Conservation (phyloP, 2,329 filamentous ascomycete species). For the Microsporum ferrugineum region DNA sequence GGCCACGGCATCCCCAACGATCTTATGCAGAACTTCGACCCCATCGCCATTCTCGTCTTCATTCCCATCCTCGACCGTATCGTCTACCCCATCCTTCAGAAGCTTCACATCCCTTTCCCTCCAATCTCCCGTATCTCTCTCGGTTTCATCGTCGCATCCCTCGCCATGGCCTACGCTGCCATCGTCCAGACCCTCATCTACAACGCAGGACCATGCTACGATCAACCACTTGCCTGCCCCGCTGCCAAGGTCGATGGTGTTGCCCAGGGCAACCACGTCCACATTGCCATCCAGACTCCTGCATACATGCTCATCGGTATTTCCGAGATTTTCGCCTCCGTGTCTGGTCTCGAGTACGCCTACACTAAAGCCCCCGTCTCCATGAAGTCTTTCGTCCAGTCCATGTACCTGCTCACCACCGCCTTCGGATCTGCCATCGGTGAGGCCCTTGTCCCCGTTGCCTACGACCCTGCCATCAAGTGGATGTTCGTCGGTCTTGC, state of each 20-base stretch:
- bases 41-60: conserved; percentile 63
- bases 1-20: conserved; percentile 66
- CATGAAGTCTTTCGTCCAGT: conserved; percentile 54
- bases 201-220: conserved; percentile 42
- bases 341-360: conserved; percentile 60
- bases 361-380: conserved; percentile 60
- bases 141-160: conserved; percentile 55
- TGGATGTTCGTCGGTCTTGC: conserved; percentile 56
- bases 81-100: conserved; percentile 58
- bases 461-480: conserved; percentile 52
- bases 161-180: conserved; percentile 53
- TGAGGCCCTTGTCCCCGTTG: conserved; percentile 49
- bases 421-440: conserved; percentile 49
- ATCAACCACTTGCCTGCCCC: conserved; percentile 24
- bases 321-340: conserved; percentile 50
- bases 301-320: conserved; percentile 37
- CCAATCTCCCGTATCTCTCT: conserved; percentile 64
- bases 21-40: conserved; percentile 63
- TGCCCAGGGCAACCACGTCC: conserved; percentile 29
- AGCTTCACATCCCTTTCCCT: conserved; percentile 52
- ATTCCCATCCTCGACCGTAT: conserved; percentile 59
- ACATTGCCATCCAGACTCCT: conserved; percentile 37
- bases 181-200: conserved; percentile 48
- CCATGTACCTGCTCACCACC: conserved; percentile 47
- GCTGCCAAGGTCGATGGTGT: conserved; percentile 25